These are phyloP conservation scores for Moringa oleifera DNA, from an alignment of 345 rosid species.

Conservation along the genomic window DNA sequence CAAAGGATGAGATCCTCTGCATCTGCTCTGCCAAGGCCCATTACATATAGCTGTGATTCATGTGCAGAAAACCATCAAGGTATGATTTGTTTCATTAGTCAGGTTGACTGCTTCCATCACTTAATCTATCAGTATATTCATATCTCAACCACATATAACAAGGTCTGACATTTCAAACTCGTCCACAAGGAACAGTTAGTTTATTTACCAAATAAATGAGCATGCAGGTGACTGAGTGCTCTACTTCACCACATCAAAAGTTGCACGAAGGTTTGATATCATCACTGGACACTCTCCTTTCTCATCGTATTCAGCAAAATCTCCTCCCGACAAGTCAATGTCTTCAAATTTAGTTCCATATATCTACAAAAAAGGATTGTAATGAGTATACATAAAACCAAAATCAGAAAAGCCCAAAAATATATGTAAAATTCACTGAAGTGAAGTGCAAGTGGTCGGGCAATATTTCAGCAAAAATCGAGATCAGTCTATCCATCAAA, in stretches of 20 bases:
- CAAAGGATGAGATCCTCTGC: too few relatives aligned
- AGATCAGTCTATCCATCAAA: too few relatives aligned
- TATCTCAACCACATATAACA: slow-evolving; percentile 2
- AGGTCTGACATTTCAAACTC: slow-evolving; percentile 14
- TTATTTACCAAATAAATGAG: slow-evolving; percentile 16
- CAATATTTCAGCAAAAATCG: neutral
- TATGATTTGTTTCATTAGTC: slow-evolving; percentile 1
- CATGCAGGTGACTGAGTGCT: slow-evolving; percentile 6
- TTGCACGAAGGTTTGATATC: slow-evolving; percentile 70
- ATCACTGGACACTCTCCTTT: slow-evolving; percentile 80
- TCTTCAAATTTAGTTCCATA: slow-evolving; percentile 60
- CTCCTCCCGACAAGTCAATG: slow-evolving; percentile 73
- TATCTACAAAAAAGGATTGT: slow-evolving; percentile 28
- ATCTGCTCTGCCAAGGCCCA: neutral
- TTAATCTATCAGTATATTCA: slow-evolving; percentile 1
- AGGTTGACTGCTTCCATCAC: neutral
- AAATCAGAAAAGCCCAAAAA: neutral
- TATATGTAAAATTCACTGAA: neutral
- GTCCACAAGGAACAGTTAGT: slow-evolving; percentile 15
- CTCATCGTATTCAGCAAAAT: slow-evolving; percentile 74
- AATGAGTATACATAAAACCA: neutral
- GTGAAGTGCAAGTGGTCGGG: neutral
- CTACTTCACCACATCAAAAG: slow-evolving; percentile 62
- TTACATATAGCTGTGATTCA: too few relatives aligned
- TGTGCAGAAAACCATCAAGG: neutral